Percentiles rank a stretch among this genome's conserved stretches.
These are phyloP conservation scores for Kurtzmaniella fragi DNA, from an alignment of 805 yeast species.

Conservation along the genomic window DNA sequence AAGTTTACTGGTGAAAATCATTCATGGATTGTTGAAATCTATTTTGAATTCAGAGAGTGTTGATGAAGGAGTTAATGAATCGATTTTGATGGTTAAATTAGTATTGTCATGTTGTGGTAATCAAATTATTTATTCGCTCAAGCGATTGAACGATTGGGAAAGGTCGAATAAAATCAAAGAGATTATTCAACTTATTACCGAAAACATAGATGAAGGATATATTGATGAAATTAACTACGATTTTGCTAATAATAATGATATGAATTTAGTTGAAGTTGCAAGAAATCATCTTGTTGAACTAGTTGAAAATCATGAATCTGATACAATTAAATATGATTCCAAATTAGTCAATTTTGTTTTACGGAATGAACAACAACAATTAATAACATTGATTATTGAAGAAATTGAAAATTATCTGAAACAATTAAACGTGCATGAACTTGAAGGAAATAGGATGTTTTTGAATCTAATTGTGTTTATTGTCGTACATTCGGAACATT, in stretches of 20 bases:
- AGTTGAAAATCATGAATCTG: background rate
- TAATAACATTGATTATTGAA: conserved; percentile 1
- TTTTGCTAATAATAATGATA: background rate
- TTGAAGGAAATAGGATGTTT: background rate
- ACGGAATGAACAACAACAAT: background rate
- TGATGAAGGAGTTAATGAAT: conserved; percentile 11
- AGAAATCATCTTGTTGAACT: background rate
- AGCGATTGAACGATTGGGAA: conserved; percentile 9
- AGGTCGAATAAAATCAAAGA: conserved; percentile 8
- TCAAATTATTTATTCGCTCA: conserved; percentile 11
- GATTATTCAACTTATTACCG: conserved; percentile 8
- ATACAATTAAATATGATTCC: background rate
- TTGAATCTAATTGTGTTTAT: conserved; percentile 1
- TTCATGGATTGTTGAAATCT: conserved; percentile 21
- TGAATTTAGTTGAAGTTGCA: background rate
- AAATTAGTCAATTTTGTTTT: conserved; percentile 1
- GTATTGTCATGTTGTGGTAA: conserved; percentile 20
- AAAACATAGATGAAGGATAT: conserved; percentile 8
- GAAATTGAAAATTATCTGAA: background rate
- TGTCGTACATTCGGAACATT: background rate
- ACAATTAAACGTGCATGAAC: background rate
- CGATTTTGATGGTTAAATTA: conserved; percentile 17
- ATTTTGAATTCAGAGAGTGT: conserved; percentile 8
- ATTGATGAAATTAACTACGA: background rate
- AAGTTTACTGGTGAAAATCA: conserved; percentile 12